These are phyloP conservation scores for Trametes cinnabarina DNA, from an alignment of 768 basidiomycete species.

Conservation along the genomic window DNA sequence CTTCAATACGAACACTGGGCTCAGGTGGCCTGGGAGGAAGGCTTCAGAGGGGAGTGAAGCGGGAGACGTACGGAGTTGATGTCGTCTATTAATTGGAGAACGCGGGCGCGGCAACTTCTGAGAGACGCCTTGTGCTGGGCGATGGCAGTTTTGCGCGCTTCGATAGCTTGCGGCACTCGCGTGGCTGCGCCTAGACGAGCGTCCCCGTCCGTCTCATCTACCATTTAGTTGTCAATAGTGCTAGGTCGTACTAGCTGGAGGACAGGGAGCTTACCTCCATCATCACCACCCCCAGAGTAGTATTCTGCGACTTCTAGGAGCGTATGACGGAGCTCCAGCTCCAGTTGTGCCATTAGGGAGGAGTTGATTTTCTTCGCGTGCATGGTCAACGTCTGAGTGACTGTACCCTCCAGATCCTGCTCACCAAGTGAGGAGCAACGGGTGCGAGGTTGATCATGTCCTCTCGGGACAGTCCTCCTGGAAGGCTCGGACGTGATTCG, in stretches of 20 bases:
- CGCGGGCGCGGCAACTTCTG: not conserved
- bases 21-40: no score
- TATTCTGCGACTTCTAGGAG: constrained; percentile 4
- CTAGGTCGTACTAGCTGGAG: not conserved
- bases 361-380: not conserved
- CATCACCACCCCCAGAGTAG: not conserved
- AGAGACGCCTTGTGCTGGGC: not conserved
- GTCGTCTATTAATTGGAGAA: constrained; percentile 12
- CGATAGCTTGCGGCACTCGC: not conserved
- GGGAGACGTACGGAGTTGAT: constrained; percentile 14
- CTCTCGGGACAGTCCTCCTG: constrained; percentile 11
- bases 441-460: constrained; percentile 4
- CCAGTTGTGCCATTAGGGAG: not conserved
- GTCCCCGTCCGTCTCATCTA: not conserved
- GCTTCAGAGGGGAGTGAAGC: no score
- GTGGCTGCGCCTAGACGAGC: not conserved
- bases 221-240: not conserved
- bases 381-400: no score
- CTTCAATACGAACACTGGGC: no score
- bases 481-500: not conserved
- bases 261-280: not conserved
- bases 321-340: constrained; percentile 3
- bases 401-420: not conserved
- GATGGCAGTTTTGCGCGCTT: not conserved
- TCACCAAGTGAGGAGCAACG: not conserved